Evolutionary conservation across 2,329 filamentous ascomycete species (phyloP).

Genomic region (Tolypocladium capitatum): DNA sequence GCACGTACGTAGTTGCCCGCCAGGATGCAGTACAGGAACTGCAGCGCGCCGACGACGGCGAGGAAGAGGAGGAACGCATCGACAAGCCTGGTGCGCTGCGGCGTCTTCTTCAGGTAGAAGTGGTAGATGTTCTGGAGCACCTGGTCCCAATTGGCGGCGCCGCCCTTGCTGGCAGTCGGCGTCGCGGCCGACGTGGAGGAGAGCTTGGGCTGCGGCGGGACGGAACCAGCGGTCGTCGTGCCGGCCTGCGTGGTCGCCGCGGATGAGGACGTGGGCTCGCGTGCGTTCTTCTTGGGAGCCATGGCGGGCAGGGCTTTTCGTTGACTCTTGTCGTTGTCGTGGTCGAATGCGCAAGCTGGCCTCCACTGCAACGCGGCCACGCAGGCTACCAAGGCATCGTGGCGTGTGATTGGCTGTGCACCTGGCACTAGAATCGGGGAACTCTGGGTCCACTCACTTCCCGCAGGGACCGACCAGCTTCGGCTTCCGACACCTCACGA

Average conservation of each 20-base stretch:
- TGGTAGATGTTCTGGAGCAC: conserved; percentile 60
- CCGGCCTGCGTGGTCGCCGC: conserved; percentile 17
- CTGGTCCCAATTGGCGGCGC: conserved; percentile 32
- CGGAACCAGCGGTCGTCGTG: conserved; percentile 14
- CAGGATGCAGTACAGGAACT: conserved; percentile 86
- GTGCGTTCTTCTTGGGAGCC: conserved; percentile 37
- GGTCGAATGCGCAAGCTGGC: neutral
- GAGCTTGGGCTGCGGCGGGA: conserved; percentile 11
- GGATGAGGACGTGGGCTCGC: conserved; percentile 19
- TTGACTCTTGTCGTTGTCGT: neutral
- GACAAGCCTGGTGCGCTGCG: conserved; percentile 82
- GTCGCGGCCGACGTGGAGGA: conserved; percentile 1
- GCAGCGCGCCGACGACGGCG: conserved; percentile 70
- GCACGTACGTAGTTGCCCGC: conserved; percentile 83
- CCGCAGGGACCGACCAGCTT: conserved; percentile 4
- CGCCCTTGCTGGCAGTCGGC: conserved; percentile 5
- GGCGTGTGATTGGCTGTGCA: conserved; percentile 17
- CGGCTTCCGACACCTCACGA: neutral
- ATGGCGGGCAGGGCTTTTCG: conserved; percentile 16
- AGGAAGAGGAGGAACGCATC: conserved; percentile 87
- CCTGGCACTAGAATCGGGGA: neutral
- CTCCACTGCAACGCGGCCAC: conserved; percentile 18
- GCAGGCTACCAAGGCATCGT: conserved; percentile 21
- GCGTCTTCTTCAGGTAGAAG: conserved; percentile 68
- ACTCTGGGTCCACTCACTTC: neutral